Base-by-base conservation (phyloP, 2,329 filamentous ascomycete species). In the Penicillium hordei region DNA sequence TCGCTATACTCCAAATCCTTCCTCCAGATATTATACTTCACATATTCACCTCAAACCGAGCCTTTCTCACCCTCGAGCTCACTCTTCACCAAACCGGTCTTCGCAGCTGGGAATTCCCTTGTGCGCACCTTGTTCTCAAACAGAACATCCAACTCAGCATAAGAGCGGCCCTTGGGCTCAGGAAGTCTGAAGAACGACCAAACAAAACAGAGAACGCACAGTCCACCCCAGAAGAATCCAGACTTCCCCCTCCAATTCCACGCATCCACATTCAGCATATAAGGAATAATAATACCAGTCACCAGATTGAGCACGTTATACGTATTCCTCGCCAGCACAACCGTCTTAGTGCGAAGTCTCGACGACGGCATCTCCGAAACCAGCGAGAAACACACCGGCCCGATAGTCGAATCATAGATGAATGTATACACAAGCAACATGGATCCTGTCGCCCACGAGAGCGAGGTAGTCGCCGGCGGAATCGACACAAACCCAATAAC, bases 161-260 rank as follows among this genome's bases (percentile, higher is more conserved):
- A 95, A 0, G 88, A 89, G 39, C 90, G 84, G 5, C 89, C 91
- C 5, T 80, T 79, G 0, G 90, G 89, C 71, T 94, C 90, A 0
- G 90, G 90, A 0, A 91, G 78, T 13, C 88, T 82, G 78, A 90
- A 91, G 71, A 85, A 92, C 0, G 86, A 87, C 77, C 91, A 94
- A 23, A 92, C 75, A 68, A 90, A 84, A 76, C 88, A 92, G 55
- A 85, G 74, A 75, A 90, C 87, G 74, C 89, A 91, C 51, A 89
- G 86, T 1, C 85, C 88, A 13, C 84, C 86, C 88, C 90, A 89
- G 78, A 93, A 93, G 78, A 94, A 93, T 27, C 90, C 90, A 0
- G 90, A 84, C 67, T 83, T 92, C 73, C 91, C 92, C 55, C 83
- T 81, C 90, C 90, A 94, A 73, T 93, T 81, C 90, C 91, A 95